Conservation (phyloP, 805 yeast species). For the Pichia kluyveri region DNA sequence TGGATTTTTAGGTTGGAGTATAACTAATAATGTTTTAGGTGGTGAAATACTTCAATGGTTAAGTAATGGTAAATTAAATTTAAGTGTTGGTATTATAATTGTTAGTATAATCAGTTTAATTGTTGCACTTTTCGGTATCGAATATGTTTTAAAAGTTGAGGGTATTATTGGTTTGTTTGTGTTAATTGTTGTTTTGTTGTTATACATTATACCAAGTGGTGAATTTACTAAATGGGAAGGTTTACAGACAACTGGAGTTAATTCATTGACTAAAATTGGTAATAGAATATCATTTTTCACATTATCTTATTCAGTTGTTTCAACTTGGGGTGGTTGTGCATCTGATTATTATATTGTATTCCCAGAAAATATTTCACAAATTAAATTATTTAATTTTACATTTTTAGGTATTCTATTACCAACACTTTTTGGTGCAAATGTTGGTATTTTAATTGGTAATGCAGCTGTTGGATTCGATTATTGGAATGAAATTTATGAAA, state of each 20-base stretch:
- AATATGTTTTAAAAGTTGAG: conserved; percentile 60
- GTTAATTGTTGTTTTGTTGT: conserved; percentile 51
- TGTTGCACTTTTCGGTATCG: conserved; percentile 73
- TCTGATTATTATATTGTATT: conserved; percentile 76
- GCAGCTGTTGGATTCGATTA: conserved; percentile 48
- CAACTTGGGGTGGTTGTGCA: conserved; percentile 86
- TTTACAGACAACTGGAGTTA: conserved; percentile 27
- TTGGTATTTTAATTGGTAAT: conserved; percentile 64
- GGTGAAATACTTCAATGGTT: conserved; percentile 71
- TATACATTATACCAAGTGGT: conserved; percentile 54
- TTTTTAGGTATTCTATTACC: conserved; percentile 62
- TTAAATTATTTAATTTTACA: conserved; percentile 48
- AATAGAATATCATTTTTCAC: conserved; percentile 66
- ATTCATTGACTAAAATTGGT: conserved; percentile 43
- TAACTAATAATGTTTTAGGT: conserved; percentile 81
- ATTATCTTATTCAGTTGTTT: conserved; percentile 65
- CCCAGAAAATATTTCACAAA: conserved; percentile 59
- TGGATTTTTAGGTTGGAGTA: conserved; percentile 90
- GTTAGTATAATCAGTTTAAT: conserved; percentile 54
- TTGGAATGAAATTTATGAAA: conserved; percentile 49
- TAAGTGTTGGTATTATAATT: conserved; percentile 67
- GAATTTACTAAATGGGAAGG: conserved; percentile 29
- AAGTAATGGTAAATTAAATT: conserved; percentile 55
- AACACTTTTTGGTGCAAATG: conserved; percentile 63
- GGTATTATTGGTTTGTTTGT: conserved; percentile 62